Conservation (phyloP, 495 filamentous ascomycete genomes). For the Chaetomium cochliodes region DNA sequence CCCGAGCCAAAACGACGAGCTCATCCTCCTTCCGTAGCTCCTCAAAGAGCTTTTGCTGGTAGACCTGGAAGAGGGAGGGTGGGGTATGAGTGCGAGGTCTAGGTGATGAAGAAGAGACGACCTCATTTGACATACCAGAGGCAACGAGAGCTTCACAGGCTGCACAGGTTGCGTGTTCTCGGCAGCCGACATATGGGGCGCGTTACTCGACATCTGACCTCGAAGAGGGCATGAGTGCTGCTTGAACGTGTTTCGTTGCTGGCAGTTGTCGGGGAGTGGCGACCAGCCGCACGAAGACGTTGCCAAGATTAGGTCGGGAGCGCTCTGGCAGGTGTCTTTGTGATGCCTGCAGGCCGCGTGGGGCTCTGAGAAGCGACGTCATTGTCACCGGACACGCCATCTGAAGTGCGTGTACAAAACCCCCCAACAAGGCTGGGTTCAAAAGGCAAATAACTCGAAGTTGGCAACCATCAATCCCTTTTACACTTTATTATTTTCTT, state of each 20-base stretch:
- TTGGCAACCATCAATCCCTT: not conserved
- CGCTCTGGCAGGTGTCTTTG: too few relatives aligned
- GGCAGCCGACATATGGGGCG: slow-evolving; percentile 31
- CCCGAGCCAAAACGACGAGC: slow-evolving; percentile 84
- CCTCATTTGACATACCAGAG: slow-evolving; percentile 59
- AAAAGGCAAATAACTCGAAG: not conserved
- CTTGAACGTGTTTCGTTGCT: not conserved
- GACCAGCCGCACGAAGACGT: not conserved
- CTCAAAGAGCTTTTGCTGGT: slow-evolving; percentile 89
- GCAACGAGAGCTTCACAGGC: slow-evolving; percentile 89
- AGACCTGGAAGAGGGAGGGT: slow-evolving; percentile 49
- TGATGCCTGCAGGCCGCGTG: slow-evolving; percentile 7
- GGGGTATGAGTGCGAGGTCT: not conserved
- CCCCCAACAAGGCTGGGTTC: not conserved
- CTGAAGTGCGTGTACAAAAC: not conserved
- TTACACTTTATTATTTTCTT: not conserved
- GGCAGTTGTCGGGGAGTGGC: not conserved
- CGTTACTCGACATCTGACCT: not conserved
- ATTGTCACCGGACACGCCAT: not conserved
- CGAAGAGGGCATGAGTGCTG: not conserved
- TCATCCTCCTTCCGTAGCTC: slow-evolving; percentile 89
- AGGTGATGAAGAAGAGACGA: not conserved
- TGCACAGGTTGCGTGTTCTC: slow-evolving; percentile 40
- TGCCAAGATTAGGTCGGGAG: too few relatives aligned
- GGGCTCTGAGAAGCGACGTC: slow-evolving; percentile 5